Conservation (phyloP, 306 rosid genomes). For the Corylus avellana region DNA sequence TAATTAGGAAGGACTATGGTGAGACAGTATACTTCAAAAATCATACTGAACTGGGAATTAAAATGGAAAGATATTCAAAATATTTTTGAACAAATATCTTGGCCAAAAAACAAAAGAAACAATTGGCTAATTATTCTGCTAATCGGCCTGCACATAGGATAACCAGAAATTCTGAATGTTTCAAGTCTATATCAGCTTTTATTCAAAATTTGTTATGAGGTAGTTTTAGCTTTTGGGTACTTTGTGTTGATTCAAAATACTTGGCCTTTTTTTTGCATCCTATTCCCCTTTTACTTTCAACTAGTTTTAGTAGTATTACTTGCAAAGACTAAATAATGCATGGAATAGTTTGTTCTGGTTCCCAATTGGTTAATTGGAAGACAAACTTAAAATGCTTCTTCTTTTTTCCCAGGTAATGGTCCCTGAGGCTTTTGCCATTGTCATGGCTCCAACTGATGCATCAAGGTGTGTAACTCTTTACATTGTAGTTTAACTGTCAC, state of each 20-base stretch:
- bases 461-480: slow-evolving; percentile 46
- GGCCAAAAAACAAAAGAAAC: neutral
- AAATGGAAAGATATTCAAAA: neutral
- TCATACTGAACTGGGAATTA: neutral
- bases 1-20: neutral
- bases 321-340: neutral
- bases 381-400: slow-evolving; percentile 25
- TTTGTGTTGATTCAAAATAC: neutral
- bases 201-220: neutral
- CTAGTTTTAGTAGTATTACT: neutral
- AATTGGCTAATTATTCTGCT: neutral
- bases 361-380: neutral
- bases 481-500: neutral
- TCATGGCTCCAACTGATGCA: slow-evolving; percentile 76
- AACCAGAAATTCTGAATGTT: neutral
- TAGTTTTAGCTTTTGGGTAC: slow-evolving; percentile 3
- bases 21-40: neutral
- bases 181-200: neutral
- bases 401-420: slow-evolving; percentile 57
- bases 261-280: neutral
- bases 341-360: neutral
- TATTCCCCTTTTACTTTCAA: slow-evolving; percentile 4
- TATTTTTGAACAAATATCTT: neutral
- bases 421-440: slow-evolving; percentile 86
- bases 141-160: neutral